These are phyloP conservation scores for Blastocladiella britannica DNA, from an alignment of 192 early-diverging fungal species.

Conservation along the genomic window DNA sequence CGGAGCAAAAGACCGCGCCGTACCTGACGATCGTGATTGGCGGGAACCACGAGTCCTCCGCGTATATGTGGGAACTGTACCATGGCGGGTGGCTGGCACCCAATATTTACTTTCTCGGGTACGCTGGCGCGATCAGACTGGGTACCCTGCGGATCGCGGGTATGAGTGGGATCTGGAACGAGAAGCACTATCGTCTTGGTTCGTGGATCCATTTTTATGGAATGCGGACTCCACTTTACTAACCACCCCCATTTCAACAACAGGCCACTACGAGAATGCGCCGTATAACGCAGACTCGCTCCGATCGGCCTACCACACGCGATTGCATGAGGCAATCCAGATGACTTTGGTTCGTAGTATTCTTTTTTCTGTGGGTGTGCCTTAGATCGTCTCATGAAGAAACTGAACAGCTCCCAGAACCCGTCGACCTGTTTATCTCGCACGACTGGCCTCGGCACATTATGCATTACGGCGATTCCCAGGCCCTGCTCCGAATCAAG, in stretches of 20 bases:
- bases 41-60: constrained; percentile 93
- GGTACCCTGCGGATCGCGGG: constrained; percentile 82
- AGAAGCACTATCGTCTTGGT: constrained; percentile 29
- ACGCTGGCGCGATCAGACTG: constrained; percentile 63
- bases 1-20: constrained; percentile 52
- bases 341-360: constrained; percentile 31
- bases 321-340: constrained; percentile 62
- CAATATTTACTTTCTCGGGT: constrained; percentile 87
- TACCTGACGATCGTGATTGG: constrained; percentile 87
- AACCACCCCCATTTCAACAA: not conserved
- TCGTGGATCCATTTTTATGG: not conserved
- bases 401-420: constrained; percentile 33
- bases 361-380: not conserved
- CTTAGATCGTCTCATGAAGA: constrained; percentile 1
- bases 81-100: constrained; percentile 87
- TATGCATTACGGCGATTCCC: constrained; percentile 49
- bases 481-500: constrained; percentile 41
- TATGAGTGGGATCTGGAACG: too few species aligned
- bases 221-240: constrained; percentile 1
- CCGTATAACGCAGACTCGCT: constrained; percentile 46
- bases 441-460: constrained; percentile 93
- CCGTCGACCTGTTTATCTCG: constrained; percentile 76
- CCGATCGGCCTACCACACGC: constrained; percentile 63
- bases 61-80: constrained; percentile 88
- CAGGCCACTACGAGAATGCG: constrained; percentile 53